These are phyloP conservation scores for Iodosphaeria phyllophila DNA, from an alignment of 2,329 filamentous ascomycete species.

Conservation along the genomic window DNA sequence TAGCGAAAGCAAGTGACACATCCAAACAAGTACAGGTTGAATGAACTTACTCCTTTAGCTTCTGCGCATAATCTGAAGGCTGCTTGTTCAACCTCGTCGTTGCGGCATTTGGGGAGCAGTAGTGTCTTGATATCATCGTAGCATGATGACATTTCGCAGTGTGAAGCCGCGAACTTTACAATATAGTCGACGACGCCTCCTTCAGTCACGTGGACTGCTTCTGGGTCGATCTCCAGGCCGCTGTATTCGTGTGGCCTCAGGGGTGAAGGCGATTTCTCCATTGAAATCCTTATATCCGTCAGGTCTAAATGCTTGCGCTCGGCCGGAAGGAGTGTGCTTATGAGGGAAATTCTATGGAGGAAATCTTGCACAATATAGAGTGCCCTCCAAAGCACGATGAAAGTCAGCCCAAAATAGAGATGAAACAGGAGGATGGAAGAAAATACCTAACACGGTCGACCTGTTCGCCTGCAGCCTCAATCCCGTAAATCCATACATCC, in stretches of 20 bases:
- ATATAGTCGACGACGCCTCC: slow-evolving; percentile 11
- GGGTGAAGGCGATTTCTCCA: slow-evolving; percentile 1
- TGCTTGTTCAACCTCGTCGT: no score
- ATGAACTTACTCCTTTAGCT: no score
- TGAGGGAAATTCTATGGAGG: slow-evolving; percentile 5
- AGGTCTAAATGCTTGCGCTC: slow-evolving; percentile 4
- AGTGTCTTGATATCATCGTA: slow-evolving; percentile 31
- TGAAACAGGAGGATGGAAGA: neutral
- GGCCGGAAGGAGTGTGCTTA: slow-evolving; percentile 2
- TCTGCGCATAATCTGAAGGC: no score
- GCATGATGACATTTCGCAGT: slow-evolving; percentile 18
- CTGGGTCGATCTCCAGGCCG: neutral
- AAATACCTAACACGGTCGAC: slow-evolving; percentile 16
- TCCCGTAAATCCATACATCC: slow-evolving; percentile 19
- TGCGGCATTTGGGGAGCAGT: no score
- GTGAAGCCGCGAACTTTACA: slow-evolving; percentile 16
- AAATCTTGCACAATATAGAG: slow-evolving; percentile 3
- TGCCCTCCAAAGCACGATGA: slow-evolving; percentile 6
- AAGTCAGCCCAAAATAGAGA: slow-evolving; percentile 2
- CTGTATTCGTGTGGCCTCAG: neutral
- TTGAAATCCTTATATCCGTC: slow-evolving; percentile 3
- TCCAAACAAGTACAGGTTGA: no score
- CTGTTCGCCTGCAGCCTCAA: slow-evolving; percentile 17
- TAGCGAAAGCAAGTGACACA: no score
- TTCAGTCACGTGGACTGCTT: neutral